Percentiles rank a stretch among this genome's conserved stretches.
phyloP scores from a whole-genome alignment of 176 grass and related monocot genomes.

The Cenchrus fungigraminus region DNA sequence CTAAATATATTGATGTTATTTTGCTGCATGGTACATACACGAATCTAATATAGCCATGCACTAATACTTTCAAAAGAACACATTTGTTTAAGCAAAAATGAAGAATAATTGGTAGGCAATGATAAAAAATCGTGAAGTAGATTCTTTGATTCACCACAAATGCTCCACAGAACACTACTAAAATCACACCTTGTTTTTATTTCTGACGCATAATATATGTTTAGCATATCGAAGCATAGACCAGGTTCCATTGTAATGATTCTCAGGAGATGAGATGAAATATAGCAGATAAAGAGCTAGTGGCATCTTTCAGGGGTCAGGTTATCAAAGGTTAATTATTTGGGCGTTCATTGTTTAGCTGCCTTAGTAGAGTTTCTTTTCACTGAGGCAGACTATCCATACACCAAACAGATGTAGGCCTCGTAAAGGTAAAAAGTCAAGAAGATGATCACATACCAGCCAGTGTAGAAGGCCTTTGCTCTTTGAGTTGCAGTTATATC shows the following conservation, averaged over 20 bases:
- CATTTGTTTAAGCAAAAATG: neutral
- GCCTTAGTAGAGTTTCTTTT: neutral
- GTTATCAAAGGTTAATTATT: neutral
- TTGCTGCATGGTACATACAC: neutral
- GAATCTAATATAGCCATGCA: neutral
- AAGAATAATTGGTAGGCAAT: neutral
- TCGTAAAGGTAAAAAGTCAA: neutral
- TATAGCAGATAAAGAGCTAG: neutral
- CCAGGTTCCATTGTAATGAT: neutral
- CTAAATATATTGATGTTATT: neutral
- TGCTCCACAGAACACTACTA: too few species aligned
- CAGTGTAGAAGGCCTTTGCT: slow-evolving; percentile 35
- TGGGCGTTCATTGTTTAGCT: neutral
- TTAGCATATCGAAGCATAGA: neutral
- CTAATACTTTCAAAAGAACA: neutral
- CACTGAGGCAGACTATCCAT: neutral
- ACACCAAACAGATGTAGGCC: neutral
- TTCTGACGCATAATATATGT: neutral
- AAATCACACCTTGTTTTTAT: neutral
- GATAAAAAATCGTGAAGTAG: neutral
- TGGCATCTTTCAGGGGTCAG: neutral
- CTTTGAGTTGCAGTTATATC: slow-evolving; percentile 39
- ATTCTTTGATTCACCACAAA: neutral
- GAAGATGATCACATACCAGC: slow-evolving; percentile 32
- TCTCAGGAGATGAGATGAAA: neutral